Evolutionary conservation across 345 rosid genomes (phyloP).

Genomic region (Hibiscus syriacus): DNA sequence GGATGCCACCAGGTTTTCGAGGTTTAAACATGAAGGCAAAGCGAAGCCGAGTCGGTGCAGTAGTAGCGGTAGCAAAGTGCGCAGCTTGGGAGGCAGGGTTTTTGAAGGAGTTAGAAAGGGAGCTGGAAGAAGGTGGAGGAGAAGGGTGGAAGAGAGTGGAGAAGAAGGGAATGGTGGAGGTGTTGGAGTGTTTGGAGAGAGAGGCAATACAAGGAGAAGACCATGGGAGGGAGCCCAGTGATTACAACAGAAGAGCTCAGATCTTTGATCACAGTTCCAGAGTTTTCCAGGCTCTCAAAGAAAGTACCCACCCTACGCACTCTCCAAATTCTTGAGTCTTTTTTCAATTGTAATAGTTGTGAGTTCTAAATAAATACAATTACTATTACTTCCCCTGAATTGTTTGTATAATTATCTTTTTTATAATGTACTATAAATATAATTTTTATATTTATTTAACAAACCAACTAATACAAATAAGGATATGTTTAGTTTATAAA

Average conservation of each 20-base stretch:
- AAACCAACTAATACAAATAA: too few relatives aligned
- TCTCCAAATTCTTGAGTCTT: too few relatives aligned
- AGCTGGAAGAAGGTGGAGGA: too few relatives aligned
- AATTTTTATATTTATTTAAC: too few relatives aligned
- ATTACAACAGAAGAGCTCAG: conserved; percentile 74
- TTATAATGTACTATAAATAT: too few relatives aligned
- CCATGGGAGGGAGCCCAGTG: conserved; percentile 55
- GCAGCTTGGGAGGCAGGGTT: conserved; percentile 19
- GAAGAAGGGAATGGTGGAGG: conserved; percentile 39
- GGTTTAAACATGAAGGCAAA: conserved; percentile 1
- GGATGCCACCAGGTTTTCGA: not conserved
- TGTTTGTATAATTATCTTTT: too few relatives aligned
- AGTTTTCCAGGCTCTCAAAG: conserved; percentile 59
- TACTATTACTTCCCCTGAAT: too few relatives aligned
- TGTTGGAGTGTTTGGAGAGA: conserved; percentile 62
- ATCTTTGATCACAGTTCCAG: conserved; percentile 61
- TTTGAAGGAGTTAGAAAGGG: conserved; percentile 15
- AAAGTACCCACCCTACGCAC: too few relatives aligned
- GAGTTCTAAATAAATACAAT: too few relatives aligned
- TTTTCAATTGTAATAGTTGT: too few relatives aligned
- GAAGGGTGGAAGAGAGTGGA: conserved; percentile 39
- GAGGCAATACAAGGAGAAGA: conserved; percentile 94
- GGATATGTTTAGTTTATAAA: too few relatives aligned
- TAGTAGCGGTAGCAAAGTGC: conserved; percentile 21
- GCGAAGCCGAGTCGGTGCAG: too few relatives aligned